Conservation (phyloP, 106 monocot species). For the Ottelia alismoides region DNA sequence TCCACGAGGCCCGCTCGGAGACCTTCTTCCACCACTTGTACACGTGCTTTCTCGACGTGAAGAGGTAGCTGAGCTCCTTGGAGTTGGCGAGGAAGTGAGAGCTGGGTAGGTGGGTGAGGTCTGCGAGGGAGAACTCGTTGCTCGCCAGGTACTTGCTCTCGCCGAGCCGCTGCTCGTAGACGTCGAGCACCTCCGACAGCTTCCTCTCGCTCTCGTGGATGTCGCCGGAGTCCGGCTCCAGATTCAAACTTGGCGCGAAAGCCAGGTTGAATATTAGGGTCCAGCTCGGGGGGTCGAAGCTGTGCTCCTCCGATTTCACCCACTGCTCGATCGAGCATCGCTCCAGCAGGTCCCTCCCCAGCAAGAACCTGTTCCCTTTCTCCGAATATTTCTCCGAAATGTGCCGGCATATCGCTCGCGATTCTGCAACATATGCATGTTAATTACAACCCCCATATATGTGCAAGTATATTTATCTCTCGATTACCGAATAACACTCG, state of each 20-base stretch:
- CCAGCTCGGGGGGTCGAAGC: constrained; percentile 55
- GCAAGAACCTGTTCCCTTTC: constrained; percentile 32
- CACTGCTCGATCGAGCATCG: constrained; percentile 55
- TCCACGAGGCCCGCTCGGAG: constrained; percentile 38
- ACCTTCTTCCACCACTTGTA: constrained; percentile 48
- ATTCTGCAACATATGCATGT: constrained; percentile 22
- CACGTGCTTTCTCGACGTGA: constrained; percentile 44
- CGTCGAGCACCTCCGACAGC: constrained; percentile 40
- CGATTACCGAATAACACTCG: constrained; percentile 32
- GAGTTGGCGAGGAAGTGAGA: constrained; percentile 38
- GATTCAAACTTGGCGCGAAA: neutral
- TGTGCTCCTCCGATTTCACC: constrained; percentile 52
- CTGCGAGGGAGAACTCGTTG: constrained; percentile 54
- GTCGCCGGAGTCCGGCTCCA: constrained; percentile 9
- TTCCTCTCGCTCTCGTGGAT: constrained; percentile 24
- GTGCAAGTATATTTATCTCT: neutral
- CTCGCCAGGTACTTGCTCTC: constrained; percentile 46
- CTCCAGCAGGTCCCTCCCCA: constrained; percentile 48
- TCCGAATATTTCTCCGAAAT: constrained; percentile 33
- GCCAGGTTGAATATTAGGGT: constrained; percentile 41
- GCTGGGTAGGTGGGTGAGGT: constrained; percentile 63
- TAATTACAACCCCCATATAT: neutral
- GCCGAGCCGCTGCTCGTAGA: constrained; percentile 47
- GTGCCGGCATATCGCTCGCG: constrained; percentile 53
- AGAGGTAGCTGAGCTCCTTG: constrained; percentile 25